These are phyloP conservation scores for Entoloma clypeatum DNA, from an alignment of 1,284 basidiomycete genomes.

Conservation along the genomic window DNA sequence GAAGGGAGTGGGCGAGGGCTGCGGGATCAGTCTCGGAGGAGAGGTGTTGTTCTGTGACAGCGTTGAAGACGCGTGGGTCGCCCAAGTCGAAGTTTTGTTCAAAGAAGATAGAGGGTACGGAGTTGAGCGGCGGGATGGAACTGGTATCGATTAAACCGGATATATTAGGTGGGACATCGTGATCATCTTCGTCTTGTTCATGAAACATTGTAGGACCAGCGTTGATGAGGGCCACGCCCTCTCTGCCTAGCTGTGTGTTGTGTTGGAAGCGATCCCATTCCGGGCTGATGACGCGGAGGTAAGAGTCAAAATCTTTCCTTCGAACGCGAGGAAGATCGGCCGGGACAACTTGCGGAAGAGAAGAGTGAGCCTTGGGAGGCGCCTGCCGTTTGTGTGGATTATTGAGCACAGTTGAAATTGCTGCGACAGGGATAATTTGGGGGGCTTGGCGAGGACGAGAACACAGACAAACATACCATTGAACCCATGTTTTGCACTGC, in stretches of 20 bases:
- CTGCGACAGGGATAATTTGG: slow-evolving; percentile 22
- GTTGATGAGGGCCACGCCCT: slow-evolving; percentile 43
- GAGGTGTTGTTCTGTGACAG: slow-evolving; percentile 64
- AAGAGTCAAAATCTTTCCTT: slow-evolving; percentile 82
- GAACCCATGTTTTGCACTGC: slow-evolving; percentile 73
- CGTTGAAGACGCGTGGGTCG: slow-evolving; percentile 78
- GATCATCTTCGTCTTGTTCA: slow-evolving; percentile 8
- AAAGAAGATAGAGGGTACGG: slow-evolving; percentile 84
- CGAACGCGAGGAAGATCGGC: slow-evolving; percentile 75
- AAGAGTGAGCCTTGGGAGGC: slow-evolving; percentile 80
- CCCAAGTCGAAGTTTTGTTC: slow-evolving; percentile 79
- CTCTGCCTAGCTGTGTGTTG: slow-evolving; percentile 44
- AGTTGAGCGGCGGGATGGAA: slow-evolving; percentile 65
- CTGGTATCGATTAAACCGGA: slow-evolving; percentile 23
- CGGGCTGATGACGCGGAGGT: slow-evolving; percentile 68
- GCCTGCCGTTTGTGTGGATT: slow-evolving; percentile 82
- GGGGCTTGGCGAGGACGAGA: slow-evolving; percentile 6
- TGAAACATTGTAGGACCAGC: slow-evolving; percentile 27
- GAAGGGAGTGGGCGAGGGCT: slow-evolving; percentile 61
- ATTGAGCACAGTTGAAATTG: slow-evolving; percentile 61
- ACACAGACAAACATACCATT: slow-evolving; percentile 49
- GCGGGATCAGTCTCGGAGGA: slow-evolving; percentile 44
- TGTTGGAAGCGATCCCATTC: slow-evolving; percentile 75
- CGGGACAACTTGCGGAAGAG: slow-evolving; percentile 67
- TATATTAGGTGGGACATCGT: slow-evolving; percentile 23